Evolutionary conservation across 1,139 yeast species (phyloP).

Genomic region (Scheffersomyces segobiensis): DNA sequence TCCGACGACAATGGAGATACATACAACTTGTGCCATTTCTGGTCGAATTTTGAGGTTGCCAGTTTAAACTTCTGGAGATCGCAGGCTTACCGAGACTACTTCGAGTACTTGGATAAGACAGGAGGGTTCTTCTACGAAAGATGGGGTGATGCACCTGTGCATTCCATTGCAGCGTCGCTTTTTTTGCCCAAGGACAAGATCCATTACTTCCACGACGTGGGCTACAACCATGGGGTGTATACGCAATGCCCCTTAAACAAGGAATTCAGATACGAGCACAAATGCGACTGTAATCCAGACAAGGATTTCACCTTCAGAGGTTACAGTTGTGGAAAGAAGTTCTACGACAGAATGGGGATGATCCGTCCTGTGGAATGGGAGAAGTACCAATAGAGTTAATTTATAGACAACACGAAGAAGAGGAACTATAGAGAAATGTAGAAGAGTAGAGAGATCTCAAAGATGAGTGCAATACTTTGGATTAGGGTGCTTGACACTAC

Average conservation of each 20-base stretch:
- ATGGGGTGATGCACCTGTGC: conserved; percentile 97
- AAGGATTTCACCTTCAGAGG: conserved; percentile 55
- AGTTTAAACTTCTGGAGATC: conserved; percentile 75
- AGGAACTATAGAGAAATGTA: neutral
- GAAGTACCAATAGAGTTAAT: conserved; percentile 4
- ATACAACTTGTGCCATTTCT: conserved; percentile 84
- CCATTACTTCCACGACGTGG: conserved; percentile 80
- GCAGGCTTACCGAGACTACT: conserved; percentile 65
- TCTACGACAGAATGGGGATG: conserved; percentile 44
- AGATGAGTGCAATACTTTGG: neutral
- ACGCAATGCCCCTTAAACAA: conserved; percentile 57
- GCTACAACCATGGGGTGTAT: conserved; percentile 73
- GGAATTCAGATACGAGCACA: conserved; percentile 41
- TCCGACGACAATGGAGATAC: conserved; percentile 61
- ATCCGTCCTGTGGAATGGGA: conserved; percentile 48
- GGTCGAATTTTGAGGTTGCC: conserved; percentile 92
- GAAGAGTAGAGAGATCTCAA: neutral
- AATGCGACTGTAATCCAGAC: conserved; percentile 52
- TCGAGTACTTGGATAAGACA: conserved; percentile 66
- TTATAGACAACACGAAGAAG: neutral
- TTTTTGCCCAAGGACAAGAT: conserved; percentile 64
- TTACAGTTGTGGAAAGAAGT: conserved; percentile 55
- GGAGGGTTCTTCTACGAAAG: conserved; percentile 94
- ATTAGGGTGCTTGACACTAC: neutral
- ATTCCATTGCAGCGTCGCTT: conserved; percentile 78